phyloP scores from a whole-genome alignment of 441 rosid genomes.

The Pelargonium australe region DNA sequence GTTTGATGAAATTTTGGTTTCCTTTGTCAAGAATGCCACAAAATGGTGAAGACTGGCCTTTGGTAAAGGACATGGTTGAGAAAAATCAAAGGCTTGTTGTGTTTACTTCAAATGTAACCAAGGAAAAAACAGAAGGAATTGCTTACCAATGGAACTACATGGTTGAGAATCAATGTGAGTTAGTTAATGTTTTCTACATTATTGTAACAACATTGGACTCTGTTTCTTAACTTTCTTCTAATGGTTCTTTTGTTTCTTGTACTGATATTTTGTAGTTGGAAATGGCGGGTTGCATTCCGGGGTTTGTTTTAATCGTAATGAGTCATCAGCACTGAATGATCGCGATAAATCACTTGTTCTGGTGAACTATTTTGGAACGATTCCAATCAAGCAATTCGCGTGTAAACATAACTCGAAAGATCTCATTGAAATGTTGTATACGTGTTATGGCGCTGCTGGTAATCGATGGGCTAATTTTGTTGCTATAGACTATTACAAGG shows the following conservation, averaged over 20 bases:
- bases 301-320: constrained; percentile 38
- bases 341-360: constrained; percentile 42
- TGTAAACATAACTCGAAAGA: constrained; percentile 34
- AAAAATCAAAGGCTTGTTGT: constrained; percentile 17
- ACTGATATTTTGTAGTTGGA: constrained; percentile 44
- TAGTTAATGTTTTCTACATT: not conserved
- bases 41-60: constrained; percentile 20
- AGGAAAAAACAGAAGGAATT: constrained; percentile 20
- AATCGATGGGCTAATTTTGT: constrained; percentile 51
- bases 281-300: constrained; percentile 44
- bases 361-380: constrained; percentile 35
- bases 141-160: constrained; percentile 29
- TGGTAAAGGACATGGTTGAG: constrained; percentile 24
- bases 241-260: too few relatives aligned
- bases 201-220: too few relatives aligned
- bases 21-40: constrained; percentile 18
- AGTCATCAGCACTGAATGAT: constrained; percentile 34
- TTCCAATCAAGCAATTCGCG: constrained; percentile 23
- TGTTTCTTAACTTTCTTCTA: too few relatives aligned
- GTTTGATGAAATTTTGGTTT: constrained; percentile 22
- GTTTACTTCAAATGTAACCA: constrained; percentile 14
- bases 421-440: constrained; percentile 30
- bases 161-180: constrained; percentile 23
- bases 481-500: constrained; percentile 48
- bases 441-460: constrained; percentile 35